Evolutionary conservation across 148 eudicot genomes (phyloP).

Genomic region (Spergularia marina): DNA sequence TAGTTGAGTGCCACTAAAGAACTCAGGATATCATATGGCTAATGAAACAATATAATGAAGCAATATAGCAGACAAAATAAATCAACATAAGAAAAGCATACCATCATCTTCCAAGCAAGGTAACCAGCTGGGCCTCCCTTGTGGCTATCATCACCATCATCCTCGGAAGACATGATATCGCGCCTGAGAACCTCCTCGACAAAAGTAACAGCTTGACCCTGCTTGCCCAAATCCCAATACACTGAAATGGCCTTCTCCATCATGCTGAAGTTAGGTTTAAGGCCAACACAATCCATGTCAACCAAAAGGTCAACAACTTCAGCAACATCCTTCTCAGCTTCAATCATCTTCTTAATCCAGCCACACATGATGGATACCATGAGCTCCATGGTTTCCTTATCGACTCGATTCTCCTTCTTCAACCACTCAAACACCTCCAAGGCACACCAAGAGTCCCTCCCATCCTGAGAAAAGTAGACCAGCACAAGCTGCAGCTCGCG

Average conservation of each 20-base stretch:
- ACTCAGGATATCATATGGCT: background rate
- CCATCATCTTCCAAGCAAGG: slow-evolving; percentile 98
- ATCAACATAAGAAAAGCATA: slow-evolving; percentile 29
- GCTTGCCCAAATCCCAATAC: slow-evolving; percentile 68
- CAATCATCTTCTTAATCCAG: slow-evolving; percentile 82
- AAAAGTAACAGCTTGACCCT: slow-evolving; percentile 52
- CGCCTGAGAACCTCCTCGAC: slow-evolving; percentile 68
- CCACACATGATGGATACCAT: slow-evolving; percentile 93
- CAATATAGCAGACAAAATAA: no score
- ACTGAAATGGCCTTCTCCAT: slow-evolving; percentile 84
- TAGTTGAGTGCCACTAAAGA: no score
- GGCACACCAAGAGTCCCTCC: slow-evolving; percentile 96
- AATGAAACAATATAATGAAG: background rate
- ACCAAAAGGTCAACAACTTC: slow-evolving; percentile 78
- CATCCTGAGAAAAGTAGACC: slow-evolving; percentile 87
- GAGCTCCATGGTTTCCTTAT: slow-evolving; percentile 91
- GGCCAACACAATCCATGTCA: slow-evolving; percentile 96
- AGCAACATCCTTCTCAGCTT: slow-evolving; percentile 41
- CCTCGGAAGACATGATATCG: slow-evolving; percentile 41
- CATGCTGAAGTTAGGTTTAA: slow-evolving; percentile 80
- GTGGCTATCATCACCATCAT: slow-evolving; percentile 35
- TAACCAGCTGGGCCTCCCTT: slow-evolving; percentile 88
- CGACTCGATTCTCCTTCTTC: slow-evolving; percentile 79
- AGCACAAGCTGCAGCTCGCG: slow-evolving; percentile 83
- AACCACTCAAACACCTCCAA: slow-evolving; percentile 97